phyloP scores from a whole-genome alignment of 495 filamentous ascomycete genomes.

The Oleoguttula mirabilis region DNA sequence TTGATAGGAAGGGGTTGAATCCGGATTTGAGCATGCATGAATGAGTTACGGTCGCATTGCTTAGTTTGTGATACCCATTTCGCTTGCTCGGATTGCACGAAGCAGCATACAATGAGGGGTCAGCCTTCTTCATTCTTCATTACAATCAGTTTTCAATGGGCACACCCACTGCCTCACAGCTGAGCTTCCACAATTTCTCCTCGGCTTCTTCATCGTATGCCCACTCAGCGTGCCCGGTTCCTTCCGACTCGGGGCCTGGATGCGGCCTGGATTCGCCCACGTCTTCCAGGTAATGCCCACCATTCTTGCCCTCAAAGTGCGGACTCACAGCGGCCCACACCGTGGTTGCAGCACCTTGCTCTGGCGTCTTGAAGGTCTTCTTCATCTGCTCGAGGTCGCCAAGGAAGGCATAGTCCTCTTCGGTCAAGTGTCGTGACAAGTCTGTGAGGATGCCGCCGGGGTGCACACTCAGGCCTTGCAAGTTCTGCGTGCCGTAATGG shows the following conservation, averaged over 20 bases:
- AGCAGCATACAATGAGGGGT: background rate
- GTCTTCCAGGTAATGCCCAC: conserved; percentile 27
- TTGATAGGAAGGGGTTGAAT: conserved; percentile 2
- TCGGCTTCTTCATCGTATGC: conserved; percentile 33
- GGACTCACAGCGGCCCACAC: conserved; percentile 24
- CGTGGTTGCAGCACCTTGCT: conserved; percentile 27
- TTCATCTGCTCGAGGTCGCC: conserved; percentile 1
- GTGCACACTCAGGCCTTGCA: conserved; percentile 18
- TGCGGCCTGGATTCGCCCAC: conserved; percentile 21
- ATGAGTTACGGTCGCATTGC: too few relatives aligned
- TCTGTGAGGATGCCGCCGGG: conserved; percentile 24
- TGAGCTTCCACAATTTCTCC: conserved; percentile 33
- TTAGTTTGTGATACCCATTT: background rate
- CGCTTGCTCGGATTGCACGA: background rate
- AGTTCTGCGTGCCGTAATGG: conserved; percentile 13
- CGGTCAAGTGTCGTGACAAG: conserved; percentile 16
- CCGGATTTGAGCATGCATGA: too few relatives aligned
- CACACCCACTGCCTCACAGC: conserved; percentile 11
- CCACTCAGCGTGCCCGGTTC: too few relatives aligned
- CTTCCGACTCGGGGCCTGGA: too few relatives aligned
- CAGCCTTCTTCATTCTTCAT: background rate
- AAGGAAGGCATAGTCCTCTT: conserved; percentile 8
- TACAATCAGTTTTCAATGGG: background rate
- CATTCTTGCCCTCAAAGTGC: conserved; percentile 21
- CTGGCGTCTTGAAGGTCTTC: conserved; percentile 13